Base-by-base conservation (phyloP, 768 basidiomycete genomes). In the Collybia sordida region DNA sequence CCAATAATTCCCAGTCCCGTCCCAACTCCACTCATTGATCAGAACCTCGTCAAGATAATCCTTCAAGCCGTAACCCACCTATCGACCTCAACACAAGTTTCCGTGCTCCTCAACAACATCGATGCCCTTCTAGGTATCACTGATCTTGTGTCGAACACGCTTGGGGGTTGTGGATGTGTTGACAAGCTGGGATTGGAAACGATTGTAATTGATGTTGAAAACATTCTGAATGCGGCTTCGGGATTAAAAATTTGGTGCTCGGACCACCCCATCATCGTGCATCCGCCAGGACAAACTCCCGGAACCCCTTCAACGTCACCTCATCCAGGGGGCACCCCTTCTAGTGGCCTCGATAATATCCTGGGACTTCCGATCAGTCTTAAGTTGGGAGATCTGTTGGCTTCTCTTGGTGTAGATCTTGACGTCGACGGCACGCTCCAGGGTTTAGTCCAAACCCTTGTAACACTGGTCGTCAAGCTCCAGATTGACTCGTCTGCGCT, bases 11-110 rank as follows among this genome's bases (percentile, higher is more conserved):
- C 21, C 18, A 22, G 34, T 23, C n/a, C 35, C 24, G 8, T 19
- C 22, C 35, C 14, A 19, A 6, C 18, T 12, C 44, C 28, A 6
- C 48, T 46, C 11, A 22, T 56, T 9, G 42, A 60, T 37, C 35
- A 36, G 14, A 45, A 48, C 22, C 52, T 60, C 35, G 45, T 58
- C 21, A 42, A 47, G 6, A 27, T 28, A 11, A 45, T 60, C 23
- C 42, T 58, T 25, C 54, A 52, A 37, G 47, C 54, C 3, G 52
- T 54, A 3, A 28, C 51, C 39, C n/a, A 50, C 28, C 52, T 60
- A 23, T 21, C 51, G 19, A 50, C 49, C 2, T 55, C 59, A n/a
- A 31, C 22, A 19, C 39, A 47, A 4, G 50, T 47, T 17, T 24
- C 48, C 27, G 37, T 22, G 3, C 34, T 60, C 14, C 42, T 56